phyloP scores from a whole-genome alignment of 1,284 basidiomycete species.

The Cryptococcus jaspeensis region DNA sequence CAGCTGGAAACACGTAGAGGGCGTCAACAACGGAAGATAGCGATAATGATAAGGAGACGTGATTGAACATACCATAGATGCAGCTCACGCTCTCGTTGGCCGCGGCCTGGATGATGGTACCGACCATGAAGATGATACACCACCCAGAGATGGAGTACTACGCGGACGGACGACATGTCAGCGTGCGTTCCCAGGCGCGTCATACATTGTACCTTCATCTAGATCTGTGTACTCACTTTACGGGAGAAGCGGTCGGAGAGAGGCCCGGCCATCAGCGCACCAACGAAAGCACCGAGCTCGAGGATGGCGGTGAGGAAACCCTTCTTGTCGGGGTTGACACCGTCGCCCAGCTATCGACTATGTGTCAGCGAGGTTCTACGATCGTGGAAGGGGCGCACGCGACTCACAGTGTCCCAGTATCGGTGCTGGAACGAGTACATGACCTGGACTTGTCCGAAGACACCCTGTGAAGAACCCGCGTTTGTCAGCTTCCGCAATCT shows the following conservation, averaged over 20 bases:
- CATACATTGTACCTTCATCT: neutral
- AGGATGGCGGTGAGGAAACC: conserved; percentile 44
- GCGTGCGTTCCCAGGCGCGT: too few species aligned
- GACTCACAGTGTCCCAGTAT: conserved; percentile 33
- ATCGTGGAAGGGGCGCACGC: neutral
- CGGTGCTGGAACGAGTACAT: conserved; percentile 39
- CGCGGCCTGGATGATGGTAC: conserved; percentile 41
- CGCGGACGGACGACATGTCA: too few species aligned
- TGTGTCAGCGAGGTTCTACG: neutral
- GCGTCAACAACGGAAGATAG: neutral
- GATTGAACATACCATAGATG: conserved; percentile 35
- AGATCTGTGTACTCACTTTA: conserved; percentile 42
- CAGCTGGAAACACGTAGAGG: conserved; percentile 22
- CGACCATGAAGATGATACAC: conserved; percentile 48
- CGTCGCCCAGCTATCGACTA: conserved; percentile 4
- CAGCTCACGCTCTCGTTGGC: conserved; percentile 35
- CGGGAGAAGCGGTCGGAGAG: conserved; percentile 43
- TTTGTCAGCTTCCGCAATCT: neutral
- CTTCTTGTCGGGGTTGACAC: conserved; percentile 19
- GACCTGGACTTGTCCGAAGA: conserved; percentile 49
- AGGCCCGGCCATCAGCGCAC: conserved; percentile 45
- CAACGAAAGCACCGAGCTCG: conserved; percentile 45
- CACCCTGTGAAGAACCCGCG: conserved; percentile 31
- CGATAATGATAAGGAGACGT: neutral
- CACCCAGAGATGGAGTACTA: conserved; percentile 46